Percentiles rank a stretch among this genome's conserved stretches.
Conservation (phyloP, 1,139 yeast genomes). For the Hyphopichia pseudoburtonii region DNA sequence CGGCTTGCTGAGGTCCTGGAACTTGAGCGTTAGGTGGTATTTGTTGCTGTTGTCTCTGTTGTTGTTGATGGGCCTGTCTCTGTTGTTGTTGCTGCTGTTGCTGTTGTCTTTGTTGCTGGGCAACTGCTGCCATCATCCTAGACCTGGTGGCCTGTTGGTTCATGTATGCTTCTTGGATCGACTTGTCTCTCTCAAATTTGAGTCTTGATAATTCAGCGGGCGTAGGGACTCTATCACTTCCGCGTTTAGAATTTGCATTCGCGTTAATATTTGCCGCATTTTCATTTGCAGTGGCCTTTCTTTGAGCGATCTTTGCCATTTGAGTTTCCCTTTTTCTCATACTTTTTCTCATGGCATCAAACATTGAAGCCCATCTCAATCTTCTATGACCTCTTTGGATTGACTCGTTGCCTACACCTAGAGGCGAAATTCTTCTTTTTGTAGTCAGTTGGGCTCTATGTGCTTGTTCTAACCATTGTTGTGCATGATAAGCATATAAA, state of each 20-base stretch:
- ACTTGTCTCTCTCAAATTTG: slow-evolving; percentile 82
- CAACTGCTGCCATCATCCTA: slow-evolving; percentile 43
- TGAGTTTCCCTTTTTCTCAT: slow-evolving; percentile 80
- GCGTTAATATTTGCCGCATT: slow-evolving; percentile 5
- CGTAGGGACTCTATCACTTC: slow-evolving; percentile 54
- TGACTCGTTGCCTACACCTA: slow-evolving; percentile 89
- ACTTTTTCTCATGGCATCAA: slow-evolving; percentile 89
- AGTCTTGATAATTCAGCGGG: slow-evolving; percentile 81
- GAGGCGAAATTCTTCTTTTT: slow-evolving; percentile 83
- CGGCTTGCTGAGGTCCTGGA: neutral
- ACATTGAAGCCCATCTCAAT: slow-evolving; percentile 90
- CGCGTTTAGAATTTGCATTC: slow-evolving; percentile 18
- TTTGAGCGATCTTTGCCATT: slow-evolving; percentile 33
- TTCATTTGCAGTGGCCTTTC: slow-evolving; percentile 20
- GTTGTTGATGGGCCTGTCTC: slow-evolving; percentile 8
- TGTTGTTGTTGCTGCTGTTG: slow-evolving; percentile 14
- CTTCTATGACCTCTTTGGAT: slow-evolving; percentile 90
- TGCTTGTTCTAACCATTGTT: slow-evolving; percentile 89
- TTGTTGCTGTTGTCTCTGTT: neutral
- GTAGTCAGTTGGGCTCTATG: slow-evolving; percentile 85
- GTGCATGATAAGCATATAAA: slow-evolving; percentile 77
- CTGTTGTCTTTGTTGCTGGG: slow-evolving; percentile 30
- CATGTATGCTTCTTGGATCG: slow-evolving; percentile 70
- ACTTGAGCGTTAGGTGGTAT: neutral
- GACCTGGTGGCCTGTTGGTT: slow-evolving; percentile 49